Conservation (phyloP, 768 basidiomycete species). For the Paxillus ammoniavirescens region DNA sequence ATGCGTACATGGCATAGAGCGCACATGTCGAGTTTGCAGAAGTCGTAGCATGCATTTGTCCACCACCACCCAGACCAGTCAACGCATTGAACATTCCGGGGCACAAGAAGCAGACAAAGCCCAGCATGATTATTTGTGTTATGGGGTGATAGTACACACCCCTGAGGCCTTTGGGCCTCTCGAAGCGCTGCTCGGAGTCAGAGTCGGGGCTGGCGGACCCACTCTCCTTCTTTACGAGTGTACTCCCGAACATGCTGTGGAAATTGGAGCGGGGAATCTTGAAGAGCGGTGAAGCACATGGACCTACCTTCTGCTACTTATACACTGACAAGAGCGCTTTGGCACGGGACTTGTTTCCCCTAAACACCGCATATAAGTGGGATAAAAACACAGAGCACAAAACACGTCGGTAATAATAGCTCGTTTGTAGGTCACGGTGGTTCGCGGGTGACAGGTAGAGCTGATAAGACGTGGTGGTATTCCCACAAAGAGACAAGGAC, state of each 20-base stretch:
- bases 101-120: conserved; percentile 59
- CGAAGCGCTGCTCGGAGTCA: conserved; percentile 27
- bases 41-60: conserved; percentile 62
- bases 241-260: neutral
- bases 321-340: neutral
- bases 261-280: neutral
- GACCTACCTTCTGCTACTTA: neutral
- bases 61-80: conserved; percentile 76
- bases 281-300: neutral
- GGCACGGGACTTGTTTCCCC: neutral
- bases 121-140: conserved; percentile 62
- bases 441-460: neutral
- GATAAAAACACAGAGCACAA: neutral
- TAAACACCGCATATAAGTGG: neutral
- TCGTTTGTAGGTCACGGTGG: neutral
- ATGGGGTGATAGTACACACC: conserved; percentile 57
- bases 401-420: conserved; percentile 2
- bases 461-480: neutral
- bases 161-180: conserved; percentile 48
- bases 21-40: conserved; percentile 71
- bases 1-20: conserved; percentile 59
- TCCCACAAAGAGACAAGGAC: neutral
- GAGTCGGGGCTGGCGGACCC: neutral
- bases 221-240: conserved; percentile 3
- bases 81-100: conserved; percentile 74